phyloP scores from a whole-genome alignment of 176 grass and related monocot species.

The Rhynchospora breviuscula region DNA sequence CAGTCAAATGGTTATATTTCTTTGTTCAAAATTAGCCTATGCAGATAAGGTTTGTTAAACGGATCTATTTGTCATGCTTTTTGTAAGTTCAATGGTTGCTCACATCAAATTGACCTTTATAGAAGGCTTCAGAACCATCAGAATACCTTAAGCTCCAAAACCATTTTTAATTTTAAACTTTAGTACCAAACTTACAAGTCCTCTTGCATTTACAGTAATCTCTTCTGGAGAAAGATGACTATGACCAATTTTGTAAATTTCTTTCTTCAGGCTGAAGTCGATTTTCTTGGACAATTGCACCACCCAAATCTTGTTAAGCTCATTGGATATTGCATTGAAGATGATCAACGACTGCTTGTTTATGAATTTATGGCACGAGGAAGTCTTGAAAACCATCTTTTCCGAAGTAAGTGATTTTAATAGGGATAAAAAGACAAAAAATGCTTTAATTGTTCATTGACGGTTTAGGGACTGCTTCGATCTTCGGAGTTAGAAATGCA shows the following conservation, averaged over 20 bases:
- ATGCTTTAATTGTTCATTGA: background rate
- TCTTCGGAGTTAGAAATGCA: no score
- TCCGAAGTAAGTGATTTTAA: slow-evolving; percentile 76
- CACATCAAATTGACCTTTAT: background rate
- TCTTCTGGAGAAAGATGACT: background rate
- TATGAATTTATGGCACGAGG: slow-evolving; percentile 97
- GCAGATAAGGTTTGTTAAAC: background rate
- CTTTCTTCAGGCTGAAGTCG: slow-evolving; percentile 75
- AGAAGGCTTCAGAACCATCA: background rate
- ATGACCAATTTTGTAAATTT: background rate
- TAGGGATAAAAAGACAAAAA: background rate
- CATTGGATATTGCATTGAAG: slow-evolving; percentile 94
- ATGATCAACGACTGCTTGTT: slow-evolving; percentile 93
- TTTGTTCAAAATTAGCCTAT: background rate
- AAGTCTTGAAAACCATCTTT: slow-evolving; percentile 99
- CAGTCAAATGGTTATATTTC: background rate
- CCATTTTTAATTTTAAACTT: background rate
- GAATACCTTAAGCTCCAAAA: background rate
- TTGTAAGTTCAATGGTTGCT: background rate
- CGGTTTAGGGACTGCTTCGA: background rate
- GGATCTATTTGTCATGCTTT: background rate
- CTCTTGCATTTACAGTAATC: background rate
- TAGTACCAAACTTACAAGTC: background rate
- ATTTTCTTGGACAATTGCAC: slow-evolving; percentile 94
- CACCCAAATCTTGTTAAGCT: slow-evolving; percentile 98